Percentiles rank a stretch among this genome's conserved stretches.
Conservation (phyloP, 2,329 filamentous ascomycete genomes). For the Calonectria ilicicola region DNA sequence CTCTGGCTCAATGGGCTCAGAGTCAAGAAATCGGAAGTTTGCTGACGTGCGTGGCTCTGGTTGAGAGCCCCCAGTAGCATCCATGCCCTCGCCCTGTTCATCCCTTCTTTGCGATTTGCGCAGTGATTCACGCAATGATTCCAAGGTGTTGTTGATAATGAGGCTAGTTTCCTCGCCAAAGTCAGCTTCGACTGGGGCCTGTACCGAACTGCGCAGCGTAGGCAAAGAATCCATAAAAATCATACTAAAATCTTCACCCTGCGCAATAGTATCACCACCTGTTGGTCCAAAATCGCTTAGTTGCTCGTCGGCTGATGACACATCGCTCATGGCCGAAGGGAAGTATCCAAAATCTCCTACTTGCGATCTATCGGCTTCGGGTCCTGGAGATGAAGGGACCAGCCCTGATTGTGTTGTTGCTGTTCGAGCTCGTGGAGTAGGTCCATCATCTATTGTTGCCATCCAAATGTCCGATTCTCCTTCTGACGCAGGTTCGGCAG, state of each 20-base stretch:
- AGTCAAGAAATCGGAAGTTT: neutral
- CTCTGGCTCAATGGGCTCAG: neutral
- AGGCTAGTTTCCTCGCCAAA: conserved; percentile 68
- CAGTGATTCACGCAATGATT: conserved; percentile 57
- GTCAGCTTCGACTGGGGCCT: conserved; percentile 53
- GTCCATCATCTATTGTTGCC: conserved; percentile 53
- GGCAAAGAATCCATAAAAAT: conserved; percentile 68
- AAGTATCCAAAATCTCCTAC: conserved; percentile 44
- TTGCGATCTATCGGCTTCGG: conserved; percentile 31
- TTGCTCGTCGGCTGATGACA: conserved; percentile 49
- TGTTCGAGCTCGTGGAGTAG: conserved; percentile 47
- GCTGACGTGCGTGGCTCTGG: neutral
- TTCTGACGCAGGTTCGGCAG: conserved; percentile 39
- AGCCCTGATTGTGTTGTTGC: conserved; percentile 21
- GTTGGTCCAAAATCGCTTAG: conserved; percentile 34
- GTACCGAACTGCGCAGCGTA: conserved; percentile 53
- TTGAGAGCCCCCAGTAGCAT: conserved; percentile 19
- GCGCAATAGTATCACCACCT: conserved; percentile 56
- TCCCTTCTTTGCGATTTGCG: conserved; percentile 31
- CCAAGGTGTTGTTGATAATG: conserved; percentile 67
- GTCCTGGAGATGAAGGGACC: conserved; percentile 27
- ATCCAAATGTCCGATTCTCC: conserved; percentile 61
- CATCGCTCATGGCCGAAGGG: conserved; percentile 47
- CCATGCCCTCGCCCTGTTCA: conserved; percentile 16
- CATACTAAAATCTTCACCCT: conserved; percentile 70